phyloP scores from a whole-genome alignment of 1,284 basidiomycete genomes.

The Trametes pubescens region DNA sequence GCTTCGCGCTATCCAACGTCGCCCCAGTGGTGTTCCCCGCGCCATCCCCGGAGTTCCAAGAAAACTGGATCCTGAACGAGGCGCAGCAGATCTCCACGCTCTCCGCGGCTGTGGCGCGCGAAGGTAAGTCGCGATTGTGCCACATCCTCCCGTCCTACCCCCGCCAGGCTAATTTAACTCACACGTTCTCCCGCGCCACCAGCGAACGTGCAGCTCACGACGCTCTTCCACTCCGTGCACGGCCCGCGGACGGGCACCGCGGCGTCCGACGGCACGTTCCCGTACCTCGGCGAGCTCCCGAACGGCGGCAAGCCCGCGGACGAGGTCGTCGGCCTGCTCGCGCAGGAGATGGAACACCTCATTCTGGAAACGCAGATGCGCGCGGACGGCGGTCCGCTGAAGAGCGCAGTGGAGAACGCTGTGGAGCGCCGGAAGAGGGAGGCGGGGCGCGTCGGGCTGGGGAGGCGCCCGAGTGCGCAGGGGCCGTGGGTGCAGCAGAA shows the following conservation, averaged over 20 bases:
- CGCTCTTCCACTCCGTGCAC: constrained; percentile 37
- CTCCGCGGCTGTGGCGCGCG: constrained; percentile 52
- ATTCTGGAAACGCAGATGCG: constrained; percentile 67
- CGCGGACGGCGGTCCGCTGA: constrained; percentile 60
- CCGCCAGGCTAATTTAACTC: background rate
- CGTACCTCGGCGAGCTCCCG: constrained; percentile 29
- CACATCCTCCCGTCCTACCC: too few relatives aligned
- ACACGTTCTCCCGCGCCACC: background rate
- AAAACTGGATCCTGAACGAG: constrained; percentile 20
- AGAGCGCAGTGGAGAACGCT: constrained; percentile 41
- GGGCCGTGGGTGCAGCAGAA: constrained; percentile 1
- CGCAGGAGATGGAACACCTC: constrained; percentile 67
- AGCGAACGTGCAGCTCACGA: constrained; percentile 31
- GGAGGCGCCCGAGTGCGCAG: background rate
- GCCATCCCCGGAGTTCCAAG: constrained; percentile 21
- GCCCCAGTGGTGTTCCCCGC: constrained; percentile 66
- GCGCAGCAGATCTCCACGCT: constrained; percentile 43
- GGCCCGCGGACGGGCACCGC: constrained; percentile 32
- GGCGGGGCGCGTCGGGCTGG: background rate
- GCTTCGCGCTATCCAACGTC: constrained; percentile 74
- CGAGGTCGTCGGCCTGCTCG: constrained; percentile 52
- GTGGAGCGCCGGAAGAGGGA: constrained; percentile 29
- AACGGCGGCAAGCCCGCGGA: constrained; percentile 30
- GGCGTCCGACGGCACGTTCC: constrained; percentile 31
- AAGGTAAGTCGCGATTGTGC: constrained; percentile 46